These are phyloP conservation scores for Talinum fruticosum DNA, from an alignment of 148 eudicot species.

Conservation along the genomic window DNA sequence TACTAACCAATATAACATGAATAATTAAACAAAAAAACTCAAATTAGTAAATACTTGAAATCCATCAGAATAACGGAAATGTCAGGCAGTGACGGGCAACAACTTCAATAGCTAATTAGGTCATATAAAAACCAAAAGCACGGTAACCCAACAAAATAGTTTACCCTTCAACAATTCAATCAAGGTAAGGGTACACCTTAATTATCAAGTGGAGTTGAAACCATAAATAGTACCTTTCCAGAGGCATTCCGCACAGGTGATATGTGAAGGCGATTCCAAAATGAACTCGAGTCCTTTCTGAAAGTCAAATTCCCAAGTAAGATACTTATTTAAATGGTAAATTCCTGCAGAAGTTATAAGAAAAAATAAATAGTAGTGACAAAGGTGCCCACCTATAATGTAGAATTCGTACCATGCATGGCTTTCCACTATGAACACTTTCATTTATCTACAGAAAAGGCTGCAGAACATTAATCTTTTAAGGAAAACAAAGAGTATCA, in stretches of 20 bases:
- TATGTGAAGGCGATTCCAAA: conserved; percentile 81
- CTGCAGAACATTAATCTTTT: neutral
- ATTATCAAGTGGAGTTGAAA: neutral
- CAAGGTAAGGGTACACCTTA: neutral
- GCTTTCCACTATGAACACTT: conserved; percentile 40
- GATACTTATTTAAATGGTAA: neutral
- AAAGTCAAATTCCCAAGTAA: conserved; percentile 17
- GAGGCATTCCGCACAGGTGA: conserved; percentile 87
- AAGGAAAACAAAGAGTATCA: neutral
- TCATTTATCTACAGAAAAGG: conserved; percentile 56
- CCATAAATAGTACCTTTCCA: conserved; percentile 57
- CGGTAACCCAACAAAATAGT: neutral
- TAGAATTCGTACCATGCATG: conserved; percentile 69
- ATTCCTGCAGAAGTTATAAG: conserved; percentile 4
- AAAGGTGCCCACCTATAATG: conserved; percentile 59
- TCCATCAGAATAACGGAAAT: no score
- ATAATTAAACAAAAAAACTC: no score
- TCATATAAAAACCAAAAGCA: no score
- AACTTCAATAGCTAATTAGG: no score
- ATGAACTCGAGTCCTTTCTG: conserved; percentile 76
- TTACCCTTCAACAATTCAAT: neutral
- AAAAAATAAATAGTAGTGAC: neutral
- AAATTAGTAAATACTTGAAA: no score
- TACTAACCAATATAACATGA: no score
- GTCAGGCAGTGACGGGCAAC: no score